A percentile compares a stretch with the other conserved stretches of the same genome.
phyloP scores from a whole-genome alignment of 2,329 filamentous ascomycete genomes.

The Phaeosphaeriaceae sp. region DNA sequence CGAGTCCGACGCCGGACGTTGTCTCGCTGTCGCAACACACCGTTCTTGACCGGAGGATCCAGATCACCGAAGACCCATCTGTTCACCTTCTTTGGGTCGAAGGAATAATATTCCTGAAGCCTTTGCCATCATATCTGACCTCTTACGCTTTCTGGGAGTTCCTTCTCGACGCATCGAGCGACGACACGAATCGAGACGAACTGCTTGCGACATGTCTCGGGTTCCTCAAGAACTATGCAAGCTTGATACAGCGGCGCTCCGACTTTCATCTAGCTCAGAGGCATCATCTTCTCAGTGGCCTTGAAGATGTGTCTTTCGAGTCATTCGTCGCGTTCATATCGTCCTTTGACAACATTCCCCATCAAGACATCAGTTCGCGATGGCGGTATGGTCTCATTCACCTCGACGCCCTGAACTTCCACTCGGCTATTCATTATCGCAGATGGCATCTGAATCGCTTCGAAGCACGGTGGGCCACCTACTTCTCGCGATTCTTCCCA shows the following conservation, averaged over 20 bases:
- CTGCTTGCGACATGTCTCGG: constrained; percentile 16
- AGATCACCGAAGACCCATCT: constrained; percentile 24
- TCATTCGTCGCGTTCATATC: constrained; percentile 19
- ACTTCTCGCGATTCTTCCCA: constrained; percentile 27
- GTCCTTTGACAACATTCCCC: constrained; percentile 17
- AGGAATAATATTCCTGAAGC: constrained; percentile 24
- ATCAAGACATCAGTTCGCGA: constrained; percentile 12
- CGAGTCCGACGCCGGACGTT: constrained; percentile 12
- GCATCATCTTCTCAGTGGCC: constrained; percentile 13
- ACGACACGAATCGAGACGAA: constrained; percentile 11
- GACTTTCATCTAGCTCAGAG: constrained; percentile 24
- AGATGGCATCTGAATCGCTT: constrained; percentile 27
- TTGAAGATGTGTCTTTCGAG: constrained; percentile 14
- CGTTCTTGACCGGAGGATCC: constrained; percentile 20
- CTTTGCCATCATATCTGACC: constrained; percentile 22
- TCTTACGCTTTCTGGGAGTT: constrained; percentile 30
- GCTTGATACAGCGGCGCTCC: constrained; percentile 21
- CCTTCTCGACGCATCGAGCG: constrained; percentile 17
- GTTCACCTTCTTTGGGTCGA: constrained; percentile 28
- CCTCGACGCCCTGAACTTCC: constrained; percentile 29
- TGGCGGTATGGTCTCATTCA: constrained; percentile 25
- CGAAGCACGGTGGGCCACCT: constrained; percentile 20
- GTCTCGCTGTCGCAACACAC: constrained; percentile 22
- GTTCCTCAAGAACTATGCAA: constrained; percentile 24
- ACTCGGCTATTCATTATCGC: constrained; percentile 19